Conservation (phyloP, 2,329 filamentous ascomycete species). For the Penicillium sp. region DNA sequence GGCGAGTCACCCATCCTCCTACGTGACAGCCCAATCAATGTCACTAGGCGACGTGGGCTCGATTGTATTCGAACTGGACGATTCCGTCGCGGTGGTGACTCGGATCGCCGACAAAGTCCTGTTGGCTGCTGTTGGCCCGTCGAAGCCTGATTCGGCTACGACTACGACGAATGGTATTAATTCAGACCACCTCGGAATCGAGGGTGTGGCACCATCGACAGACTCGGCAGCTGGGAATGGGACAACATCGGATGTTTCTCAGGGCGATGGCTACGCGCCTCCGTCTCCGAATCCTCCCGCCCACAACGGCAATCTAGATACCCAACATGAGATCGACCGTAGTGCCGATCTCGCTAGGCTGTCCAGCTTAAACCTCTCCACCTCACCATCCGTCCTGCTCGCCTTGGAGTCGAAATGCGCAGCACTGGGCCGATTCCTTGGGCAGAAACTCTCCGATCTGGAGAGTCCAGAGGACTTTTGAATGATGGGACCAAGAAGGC, state of each 20-base stretch:
- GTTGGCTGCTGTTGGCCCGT: slow-evolving; percentile 42
- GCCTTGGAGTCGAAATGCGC: slow-evolving; percentile 45
- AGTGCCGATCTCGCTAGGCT: slow-evolving; percentile 40
- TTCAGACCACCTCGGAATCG: slow-evolving; percentile 5
- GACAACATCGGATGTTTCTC: slow-evolving; percentile 9
- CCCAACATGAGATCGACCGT: slow-evolving; percentile 43
- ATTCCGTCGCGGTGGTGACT: slow-evolving; percentile 43
- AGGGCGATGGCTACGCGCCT: slow-evolving; percentile 13
- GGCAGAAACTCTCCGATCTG: slow-evolving; percentile 41
- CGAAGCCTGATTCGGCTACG: slow-evolving; percentile 24
- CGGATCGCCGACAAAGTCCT: slow-evolving; percentile 44
- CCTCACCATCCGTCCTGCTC: slow-evolving; percentile 39
- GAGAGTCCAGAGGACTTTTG: slow-evolving; percentile 45
- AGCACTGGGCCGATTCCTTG: slow-evolving; percentile 40
- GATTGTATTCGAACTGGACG: slow-evolving; percentile 44
- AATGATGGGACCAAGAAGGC: slow-evolving; percentile 1
- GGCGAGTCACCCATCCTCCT: slow-evolving; percentile 44
- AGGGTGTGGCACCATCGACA: slow-evolving; percentile 1
- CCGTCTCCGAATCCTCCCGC: slow-evolving; percentile 13
- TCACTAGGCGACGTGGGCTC: slow-evolving; percentile 45
- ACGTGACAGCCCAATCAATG: slow-evolving; percentile 42
- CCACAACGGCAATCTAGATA: slow-evolving; percentile 29
- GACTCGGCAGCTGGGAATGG: slow-evolving; percentile 7
- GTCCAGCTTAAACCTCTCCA: slow-evolving; percentile 39
- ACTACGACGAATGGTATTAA: slow-evolving; percentile 12